Evolutionary conservation across 768 basidiomycete species (phyloP).

Genomic region (Podaxis pistillaris): DNA sequence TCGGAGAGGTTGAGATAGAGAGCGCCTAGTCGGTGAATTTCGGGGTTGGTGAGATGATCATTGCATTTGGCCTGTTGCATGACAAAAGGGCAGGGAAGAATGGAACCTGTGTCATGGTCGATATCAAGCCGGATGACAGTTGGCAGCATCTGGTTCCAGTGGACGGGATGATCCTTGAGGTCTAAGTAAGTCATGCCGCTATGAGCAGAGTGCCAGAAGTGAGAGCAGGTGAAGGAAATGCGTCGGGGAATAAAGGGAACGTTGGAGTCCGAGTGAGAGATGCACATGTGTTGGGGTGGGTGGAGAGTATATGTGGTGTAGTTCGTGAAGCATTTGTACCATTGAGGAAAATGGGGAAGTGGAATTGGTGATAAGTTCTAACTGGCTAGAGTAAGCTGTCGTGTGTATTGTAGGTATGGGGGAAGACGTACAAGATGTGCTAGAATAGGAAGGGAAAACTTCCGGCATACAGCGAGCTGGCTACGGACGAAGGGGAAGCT

Average conservation of each 20-base stretch:
- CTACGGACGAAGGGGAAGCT: conserved; percentile 72
- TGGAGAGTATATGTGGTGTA: conserved; percentile 12
- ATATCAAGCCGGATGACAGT: conserved; percentile 60
- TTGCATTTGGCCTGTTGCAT: conserved; percentile 54
- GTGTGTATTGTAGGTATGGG: neutral
- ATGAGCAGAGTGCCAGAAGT: conserved; percentile 37
- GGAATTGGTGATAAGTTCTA: neutral
- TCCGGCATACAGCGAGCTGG: conserved; percentile 70
- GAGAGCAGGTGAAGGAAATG: neutral
- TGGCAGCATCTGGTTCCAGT: conserved; percentile 58
- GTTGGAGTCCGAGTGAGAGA: neutral
- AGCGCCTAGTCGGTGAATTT: conserved; percentile 60
- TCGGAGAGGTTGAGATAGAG: conserved; percentile 73
- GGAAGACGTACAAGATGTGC: conserved; percentile 10
- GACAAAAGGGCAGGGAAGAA: conserved; percentile 61
- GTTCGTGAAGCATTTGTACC: conserved; percentile 8
- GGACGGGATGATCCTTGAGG: conserved; percentile 63
- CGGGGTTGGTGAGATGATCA: conserved; percentile 50
- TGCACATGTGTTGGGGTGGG: conserved; percentile 13
- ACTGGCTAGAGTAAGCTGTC: neutral
- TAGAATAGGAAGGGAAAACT: conserved; percentile 36
- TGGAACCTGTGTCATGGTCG: conserved; percentile 46
- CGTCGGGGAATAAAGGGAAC: neutral
- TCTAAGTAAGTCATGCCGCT: conserved; percentile 60
- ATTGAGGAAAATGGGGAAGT: conserved; percentile 15